Evolutionary conservation across 2,329 filamentous ascomycete genomes (phyloP).

Genomic region (Fusarium chuoi): DNA sequence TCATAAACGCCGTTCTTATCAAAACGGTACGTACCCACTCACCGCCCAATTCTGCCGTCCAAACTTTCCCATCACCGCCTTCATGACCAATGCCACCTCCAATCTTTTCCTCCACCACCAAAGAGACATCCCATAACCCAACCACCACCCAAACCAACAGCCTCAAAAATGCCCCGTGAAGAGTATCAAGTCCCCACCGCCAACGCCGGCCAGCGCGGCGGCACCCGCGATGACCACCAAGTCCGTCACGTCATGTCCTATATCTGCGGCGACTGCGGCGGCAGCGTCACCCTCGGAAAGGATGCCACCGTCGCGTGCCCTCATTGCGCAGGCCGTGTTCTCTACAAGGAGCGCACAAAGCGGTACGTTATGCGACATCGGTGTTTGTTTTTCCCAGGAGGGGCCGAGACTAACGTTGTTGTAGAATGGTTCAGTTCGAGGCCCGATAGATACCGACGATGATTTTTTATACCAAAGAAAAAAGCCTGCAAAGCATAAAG

Average conservation of each 20-base stretch:
- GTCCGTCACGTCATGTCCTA: slow-evolving; percentile 53
- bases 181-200: slow-evolving; percentile 78
- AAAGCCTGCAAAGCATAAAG: slow-evolving; percentile 5
- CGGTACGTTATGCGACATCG: slow-evolving; percentile 68
- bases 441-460: slow-evolving; percentile 68
- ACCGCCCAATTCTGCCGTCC: slow-evolving; percentile 45
- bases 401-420: slow-evolving; percentile 1
- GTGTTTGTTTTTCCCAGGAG: too few species aligned
- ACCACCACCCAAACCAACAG: background rate
- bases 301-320: slow-evolving; percentile 62
- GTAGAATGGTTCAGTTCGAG: slow-evolving; percentile 98
- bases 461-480: slow-evolving; percentile 12
- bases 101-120: slow-evolving; percentile 32
- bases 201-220: slow-evolving; percentile 55
- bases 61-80: slow-evolving; percentile 40
- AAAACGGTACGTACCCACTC: slow-evolving; percentile 11
- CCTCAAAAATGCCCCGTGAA: slow-evolving; percentile 72
- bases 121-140: background rate
- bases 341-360: slow-evolving; percentile 98
- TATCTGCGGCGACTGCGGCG: slow-evolving; percentile 58
- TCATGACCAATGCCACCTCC: slow-evolving; percentile 37
- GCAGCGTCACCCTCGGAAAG: slow-evolving; percentile 53
- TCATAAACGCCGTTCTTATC: background rate
- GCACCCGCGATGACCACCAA: slow-evolving; percentile 54
- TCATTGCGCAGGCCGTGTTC: slow-evolving; percentile 86